Percentiles rank a stretch among this genome's conserved stretches.
Evolutionary conservation across 1,139 yeast genomes (phyloP).

Genomic region (Yamadazyma atlantica): DNA sequence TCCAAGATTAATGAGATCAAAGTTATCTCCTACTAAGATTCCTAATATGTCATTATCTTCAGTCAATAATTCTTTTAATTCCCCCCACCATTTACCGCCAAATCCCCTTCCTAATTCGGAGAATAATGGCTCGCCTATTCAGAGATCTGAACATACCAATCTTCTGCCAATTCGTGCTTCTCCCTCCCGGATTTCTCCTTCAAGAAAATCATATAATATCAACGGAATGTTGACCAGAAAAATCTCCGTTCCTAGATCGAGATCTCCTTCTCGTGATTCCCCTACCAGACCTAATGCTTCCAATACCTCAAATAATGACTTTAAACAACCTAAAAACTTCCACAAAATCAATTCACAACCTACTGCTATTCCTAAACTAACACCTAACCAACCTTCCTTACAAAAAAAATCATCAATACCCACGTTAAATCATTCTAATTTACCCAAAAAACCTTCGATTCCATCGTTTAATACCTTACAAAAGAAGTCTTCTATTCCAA

Average conservation of each 20-base stretch:
- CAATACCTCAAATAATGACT: too few relatives aligned
- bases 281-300: constrained; percentile 11
- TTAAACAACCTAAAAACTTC: constrained; percentile 16
- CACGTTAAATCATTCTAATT: constrained; percentile 3
- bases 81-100: constrained; percentile 1
- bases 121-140: too few relatives aligned
- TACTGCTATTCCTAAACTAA: constrained; percentile 1
- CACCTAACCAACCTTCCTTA: constrained; percentile 11
- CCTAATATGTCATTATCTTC: constrained; percentile 1
- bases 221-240: constrained; percentile 29
- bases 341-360: constrained; percentile 8
- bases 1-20: constrained; percentile 1
- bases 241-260: constrained; percentile 13
- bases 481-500: constrained; percentile 12
- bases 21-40: constrained; percentile 6
- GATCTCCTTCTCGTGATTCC: constrained; percentile 6
- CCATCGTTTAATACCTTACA: constrained; percentile 12
- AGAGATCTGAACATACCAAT: too few relatives aligned
- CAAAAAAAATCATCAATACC: constrained; percentile 17
- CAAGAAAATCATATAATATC: constrained; percentile 33
- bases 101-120: not conserved
- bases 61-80: not conserved
- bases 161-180: constrained; percentile 3
- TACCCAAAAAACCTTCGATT: constrained; percentile 7
- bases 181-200: constrained; percentile 13